A percentile compares a stretch with the other conserved stretches of the same genome.
These are phyloP conservation scores for Mycena vulgaris DNA, from an alignment of 768 basidiomycete genomes.

Conservation along the genomic window DNA sequence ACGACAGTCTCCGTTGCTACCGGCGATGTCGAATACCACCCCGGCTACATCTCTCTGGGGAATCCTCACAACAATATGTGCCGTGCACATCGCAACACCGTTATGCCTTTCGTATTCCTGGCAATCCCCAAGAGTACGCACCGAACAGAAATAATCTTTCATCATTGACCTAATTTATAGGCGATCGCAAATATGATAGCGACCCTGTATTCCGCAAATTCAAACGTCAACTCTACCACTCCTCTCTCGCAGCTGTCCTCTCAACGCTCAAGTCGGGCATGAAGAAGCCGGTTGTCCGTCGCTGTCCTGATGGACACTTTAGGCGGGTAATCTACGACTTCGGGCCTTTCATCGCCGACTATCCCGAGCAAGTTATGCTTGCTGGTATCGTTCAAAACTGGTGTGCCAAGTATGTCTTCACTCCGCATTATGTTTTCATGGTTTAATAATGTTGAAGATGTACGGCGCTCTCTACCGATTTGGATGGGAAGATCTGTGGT, in stretches of 20 bases:
- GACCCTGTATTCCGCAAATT: constrained; percentile 33
- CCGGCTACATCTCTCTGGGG: constrained; percentile 41
- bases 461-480: too few relatives aligned
- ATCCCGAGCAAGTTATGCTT: constrained; percentile 47
- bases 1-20: constrained; percentile 46
- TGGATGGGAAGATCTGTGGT: neutral
- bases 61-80: constrained; percentile 42
- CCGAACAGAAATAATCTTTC: neutral
- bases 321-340: constrained; percentile 41
- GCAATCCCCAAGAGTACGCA: constrained; percentile 48
- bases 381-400: constrained; percentile 36
- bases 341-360: constrained; percentile 47
- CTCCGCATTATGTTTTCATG: too few relatives aligned
- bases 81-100: constrained; percentile 42
- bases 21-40: constrained; percentile 42
- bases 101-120: constrained; percentile 45
- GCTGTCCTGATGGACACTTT: constrained; percentile 47
- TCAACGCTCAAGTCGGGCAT: constrained; percentile 24
- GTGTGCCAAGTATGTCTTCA: constrained; percentile 16
- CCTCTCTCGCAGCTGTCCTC: constrained; percentile 6
- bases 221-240: constrained; percentile 38
- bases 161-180: constrained; percentile 6
- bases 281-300: constrained; percentile 33
- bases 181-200: constrained; percentile 26
- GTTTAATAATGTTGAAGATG: too few relatives aligned